Base-by-base conservation (phyloP, 106 monocot genomes). In the Acorus calamus region DNA sequence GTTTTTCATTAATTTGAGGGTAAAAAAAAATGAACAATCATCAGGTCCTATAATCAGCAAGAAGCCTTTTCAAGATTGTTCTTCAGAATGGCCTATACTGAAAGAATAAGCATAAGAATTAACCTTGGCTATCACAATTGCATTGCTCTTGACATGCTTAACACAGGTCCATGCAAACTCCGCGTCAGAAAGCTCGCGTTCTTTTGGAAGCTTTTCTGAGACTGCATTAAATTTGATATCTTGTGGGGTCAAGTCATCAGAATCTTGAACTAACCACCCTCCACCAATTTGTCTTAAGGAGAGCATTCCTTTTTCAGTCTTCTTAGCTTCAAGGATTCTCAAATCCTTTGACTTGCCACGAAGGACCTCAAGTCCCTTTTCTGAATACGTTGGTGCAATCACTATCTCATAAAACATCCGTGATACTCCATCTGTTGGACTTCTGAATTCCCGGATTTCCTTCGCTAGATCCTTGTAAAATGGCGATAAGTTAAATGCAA, bases 391-490 rank as follows among this genome's bases (percentile, higher is more conserved):
- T 12, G 96, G 96, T 66, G 96, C 96, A 66, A 96, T 77, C 52
- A 96, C 85, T 64, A 96, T 91, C 71, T 96, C 96, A 55, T 91
- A 96, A 65, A 96, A 96, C 96, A 96, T 96, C 52, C 96, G 74
- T 45, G 87, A 83, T 69, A 83, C 72, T 47, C 87, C 91, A 77
- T 91, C 96, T 55, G 74, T 79, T 11, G 96, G 96, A 66, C 85
- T 96, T 67, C 96, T 84, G 52, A 87, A 96, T 52, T 96, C 96
- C n/a, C 96, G 82, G 50, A 96, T 96, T 80, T 96, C 96, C 66
- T 77, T 96, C 41, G 96, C 96, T 69, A 96, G 84, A 68, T 91
- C 83, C 96, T 96, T 74, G 1, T 56, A 52, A 49, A 14, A 12
- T 4, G 14, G 51, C 5, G 44, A 50, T 47, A 49, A 11, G 10